A percentile compares a stretch with the other conserved stretches of the same genome.
Evolutionary conservation across 306 rosid genomes (phyloP).

Genomic region (Cyamopsis tetragonoloba): DNA sequence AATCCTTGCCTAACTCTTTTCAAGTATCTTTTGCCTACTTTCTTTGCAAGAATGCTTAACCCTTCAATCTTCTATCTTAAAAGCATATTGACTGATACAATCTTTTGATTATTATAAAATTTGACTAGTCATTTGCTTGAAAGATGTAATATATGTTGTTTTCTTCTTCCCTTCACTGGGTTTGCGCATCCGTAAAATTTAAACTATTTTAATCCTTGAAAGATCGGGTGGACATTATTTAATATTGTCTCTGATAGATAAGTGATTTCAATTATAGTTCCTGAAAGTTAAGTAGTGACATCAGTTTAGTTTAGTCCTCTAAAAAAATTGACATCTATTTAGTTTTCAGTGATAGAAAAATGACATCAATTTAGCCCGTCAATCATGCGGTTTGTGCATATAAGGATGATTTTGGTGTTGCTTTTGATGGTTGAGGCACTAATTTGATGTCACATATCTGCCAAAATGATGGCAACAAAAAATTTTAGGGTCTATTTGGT

Average conservation of each 20-base stretch:
- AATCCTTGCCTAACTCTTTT: constrained; percentile 6
- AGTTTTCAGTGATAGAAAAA: not conserved
- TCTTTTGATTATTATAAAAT: not conserved
- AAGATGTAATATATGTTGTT: not conserved
- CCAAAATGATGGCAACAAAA: not conserved
- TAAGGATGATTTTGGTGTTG: not conserved
- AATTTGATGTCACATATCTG: not conserved
- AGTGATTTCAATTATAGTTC: not conserved
- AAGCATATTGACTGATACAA: constrained; percentile 19
- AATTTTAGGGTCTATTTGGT: no score
- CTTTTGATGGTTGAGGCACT: not conserved
- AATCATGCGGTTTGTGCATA: not conserved
- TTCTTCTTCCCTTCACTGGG: constrained; percentile 1
- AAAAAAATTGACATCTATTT: not conserved
- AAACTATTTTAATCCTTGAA: not conserved
- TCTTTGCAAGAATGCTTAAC: constrained; percentile 5
- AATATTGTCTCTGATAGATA: not conserved
- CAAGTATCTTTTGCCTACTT: not conserved
- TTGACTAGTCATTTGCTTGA: not conserved
- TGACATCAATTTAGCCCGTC: not conserved
- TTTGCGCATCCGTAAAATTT: not conserved
- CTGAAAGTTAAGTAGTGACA: not conserved
- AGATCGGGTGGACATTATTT: not conserved
- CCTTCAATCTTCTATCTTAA: not conserved
- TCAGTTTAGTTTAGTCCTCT: not conserved